Conservation (phyloP, 306 rosid species). For the Abrus pulchellus region DNA sequence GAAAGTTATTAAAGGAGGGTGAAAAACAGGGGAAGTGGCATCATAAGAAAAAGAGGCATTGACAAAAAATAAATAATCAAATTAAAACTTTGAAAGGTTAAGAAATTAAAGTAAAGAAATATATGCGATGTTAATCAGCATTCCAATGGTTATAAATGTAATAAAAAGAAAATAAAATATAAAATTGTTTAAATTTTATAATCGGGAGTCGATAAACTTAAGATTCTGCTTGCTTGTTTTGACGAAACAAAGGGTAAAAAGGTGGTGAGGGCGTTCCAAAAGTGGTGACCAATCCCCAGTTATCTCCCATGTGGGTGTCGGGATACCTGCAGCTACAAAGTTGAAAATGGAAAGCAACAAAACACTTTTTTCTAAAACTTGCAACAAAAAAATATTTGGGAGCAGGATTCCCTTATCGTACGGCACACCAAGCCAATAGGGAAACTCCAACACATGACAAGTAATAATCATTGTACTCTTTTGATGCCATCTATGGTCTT, state of each 20-base stretch:
- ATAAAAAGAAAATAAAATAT: too few species aligned
- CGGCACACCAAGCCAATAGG: slow-evolving; percentile 1
- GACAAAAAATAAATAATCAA: too few species aligned
- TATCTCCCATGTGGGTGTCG: neutral
- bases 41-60: too few species aligned
- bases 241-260: neutral
- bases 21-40: too few species aligned
- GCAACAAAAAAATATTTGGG: neutral
- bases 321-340: neutral
- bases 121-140: too few species aligned
- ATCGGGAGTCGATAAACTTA: neutral
- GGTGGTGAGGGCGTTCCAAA: neutral
- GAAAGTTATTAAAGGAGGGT: too few species aligned
- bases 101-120: too few species aligned
- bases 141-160: too few species aligned
- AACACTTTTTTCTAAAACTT: neutral
- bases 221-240: neutral
- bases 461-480: neutral
- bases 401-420: slow-evolving; percentile 15
- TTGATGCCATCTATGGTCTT: neutral
- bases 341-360: slow-evolving; percentile 29
- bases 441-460: slow-evolving; percentile 2
- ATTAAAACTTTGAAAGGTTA: too few species aligned
- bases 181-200: too few species aligned
- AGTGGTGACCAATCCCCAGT: neutral